Evolutionary conservation across 2,329 filamentous ascomycete genomes (phyloP).

Genomic region (Clathrospora elynae): DNA sequence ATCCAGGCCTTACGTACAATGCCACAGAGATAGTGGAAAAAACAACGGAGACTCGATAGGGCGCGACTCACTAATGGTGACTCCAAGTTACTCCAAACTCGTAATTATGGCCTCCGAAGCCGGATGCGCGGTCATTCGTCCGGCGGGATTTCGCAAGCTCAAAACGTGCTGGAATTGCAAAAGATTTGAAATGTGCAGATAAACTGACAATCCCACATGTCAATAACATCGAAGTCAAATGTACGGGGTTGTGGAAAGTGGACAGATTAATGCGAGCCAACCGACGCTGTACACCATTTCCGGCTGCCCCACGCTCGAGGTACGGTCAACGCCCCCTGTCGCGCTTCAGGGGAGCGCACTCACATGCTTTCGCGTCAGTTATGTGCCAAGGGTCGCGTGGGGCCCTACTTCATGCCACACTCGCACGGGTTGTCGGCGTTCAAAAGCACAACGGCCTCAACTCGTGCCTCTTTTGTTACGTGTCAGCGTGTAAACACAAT

Average conservation of each 20-base stretch:
- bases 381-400: conserved; percentile 26
- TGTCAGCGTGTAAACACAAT: conserved; percentile 10
- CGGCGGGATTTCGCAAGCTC: conserved; percentile 18
- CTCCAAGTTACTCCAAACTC: conserved; percentile 28
- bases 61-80: conserved; percentile 17
- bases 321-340: conserved; percentile 3
- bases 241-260: conserved; percentile 13
- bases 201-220: conserved; percentile 24
- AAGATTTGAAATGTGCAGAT: conserved; percentile 27
- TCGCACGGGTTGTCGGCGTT: conserved; percentile 17
- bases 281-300: conserved; percentile 5
- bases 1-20: conserved; percentile 5
- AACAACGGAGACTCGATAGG: conserved; percentile 23
- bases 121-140: conserved; percentile 31
- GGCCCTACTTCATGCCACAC: conserved; percentile 20
- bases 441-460: conserved; percentile 17
- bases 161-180: conserved; percentile 26
- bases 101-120: conserved; percentile 37
- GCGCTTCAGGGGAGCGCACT: conserved; percentile 21
- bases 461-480: conserved; percentile 15
- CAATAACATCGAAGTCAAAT: conserved; percentile 4
- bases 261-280: conserved; percentile 11
- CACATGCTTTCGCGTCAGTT: conserved; percentile 31
- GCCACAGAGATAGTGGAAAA: conserved; percentile 2
- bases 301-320: conserved; percentile 31